Conservation (phyloP, 208 protist species). For the Trypanosoma congolense region DNA sequence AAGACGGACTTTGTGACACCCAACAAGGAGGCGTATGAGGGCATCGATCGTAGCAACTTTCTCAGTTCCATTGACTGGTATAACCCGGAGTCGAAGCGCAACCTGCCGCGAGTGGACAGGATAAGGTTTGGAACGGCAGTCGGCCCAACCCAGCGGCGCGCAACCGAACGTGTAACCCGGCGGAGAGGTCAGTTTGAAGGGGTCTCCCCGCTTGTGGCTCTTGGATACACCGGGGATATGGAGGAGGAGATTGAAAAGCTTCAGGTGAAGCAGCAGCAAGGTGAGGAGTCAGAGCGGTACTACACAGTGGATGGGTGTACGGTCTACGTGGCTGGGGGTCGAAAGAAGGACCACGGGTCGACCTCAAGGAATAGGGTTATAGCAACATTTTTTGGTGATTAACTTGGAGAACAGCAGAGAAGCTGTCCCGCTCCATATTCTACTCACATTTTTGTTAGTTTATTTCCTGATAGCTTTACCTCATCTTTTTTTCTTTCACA, state of each 20-base stretch:
- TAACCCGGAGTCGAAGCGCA: slow-evolving; percentile 38
- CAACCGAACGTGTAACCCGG: slow-evolving; percentile 42
- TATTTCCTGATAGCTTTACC: too few species aligned
- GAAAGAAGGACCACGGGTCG: slow-evolving; percentile 16
- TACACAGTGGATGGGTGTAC: slow-evolving; percentile 74
- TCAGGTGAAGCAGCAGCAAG: slow-evolving; percentile 39
- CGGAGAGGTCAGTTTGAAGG: slow-evolving; percentile 87
- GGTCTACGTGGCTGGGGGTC: slow-evolving; percentile 56
- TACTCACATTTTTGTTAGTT: too few species aligned
- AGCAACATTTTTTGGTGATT: slow-evolving; percentile 12
- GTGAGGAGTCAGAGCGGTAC: slow-evolving; percentile 44
- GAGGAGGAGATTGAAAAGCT: slow-evolving; percentile 58
- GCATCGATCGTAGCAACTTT: slow-evolving; percentile 60
- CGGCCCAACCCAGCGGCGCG: slow-evolving; percentile 2
- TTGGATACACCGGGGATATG: slow-evolving; percentile 41
- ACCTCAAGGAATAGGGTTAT: slow-evolving; percentile 16
- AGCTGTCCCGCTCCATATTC: too few species aligned
- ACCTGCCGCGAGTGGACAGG: slow-evolving; percentile 28
- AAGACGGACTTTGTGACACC: slow-evolving; percentile 59
- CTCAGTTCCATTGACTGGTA: slow-evolving; percentile 62
- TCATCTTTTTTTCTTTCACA: too few species aligned
- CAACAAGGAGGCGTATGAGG: slow-evolving; percentile 38
- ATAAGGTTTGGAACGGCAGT: slow-evolving; percentile 13
- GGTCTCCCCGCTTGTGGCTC: slow-evolving; percentile 42
- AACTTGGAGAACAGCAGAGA: background rate